phyloP scores from a whole-genome alignment of 2,329 filamentous ascomycete species.

The Thermomyces lanuginosus region DNA sequence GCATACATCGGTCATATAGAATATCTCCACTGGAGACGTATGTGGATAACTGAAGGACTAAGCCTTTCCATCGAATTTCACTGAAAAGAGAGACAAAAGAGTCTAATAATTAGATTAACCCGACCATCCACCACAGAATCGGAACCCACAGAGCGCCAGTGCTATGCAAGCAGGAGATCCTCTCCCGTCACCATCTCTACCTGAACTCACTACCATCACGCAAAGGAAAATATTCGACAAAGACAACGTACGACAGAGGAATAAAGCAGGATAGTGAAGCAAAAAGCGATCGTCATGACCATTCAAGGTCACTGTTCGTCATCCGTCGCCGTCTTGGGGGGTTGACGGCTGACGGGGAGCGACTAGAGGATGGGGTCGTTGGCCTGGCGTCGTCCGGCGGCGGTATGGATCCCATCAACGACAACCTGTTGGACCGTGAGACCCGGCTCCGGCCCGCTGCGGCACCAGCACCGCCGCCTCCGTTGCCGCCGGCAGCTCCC shows the following conservation, averaged over 20 bases:
- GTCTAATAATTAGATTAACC: too few species aligned
- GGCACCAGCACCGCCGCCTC: slow-evolving; percentile 17
- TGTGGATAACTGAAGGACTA: too few species aligned
- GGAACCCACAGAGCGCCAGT: too few species aligned
- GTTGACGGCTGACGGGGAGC: slow-evolving; percentile 21
- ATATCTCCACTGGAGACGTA: too few species aligned
- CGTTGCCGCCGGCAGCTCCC: too few species aligned
- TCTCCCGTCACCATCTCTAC: too few species aligned
- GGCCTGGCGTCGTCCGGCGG: slow-evolving; percentile 23
- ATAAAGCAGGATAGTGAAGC: slow-evolving; percentile 2
- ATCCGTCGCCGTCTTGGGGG: slow-evolving; percentile 18
- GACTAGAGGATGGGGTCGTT: slow-evolving; percentile 16
- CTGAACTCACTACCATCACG: too few species aligned
- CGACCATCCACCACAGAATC: too few species aligned
- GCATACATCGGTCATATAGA: too few species aligned
- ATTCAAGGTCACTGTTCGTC: slow-evolving; percentile 23
- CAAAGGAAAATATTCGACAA: slow-evolving; percentile 1
- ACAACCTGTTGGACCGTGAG: slow-evolving; percentile 22
- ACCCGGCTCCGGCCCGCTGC: slow-evolving; percentile 20
- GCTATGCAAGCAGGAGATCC: too few species aligned
- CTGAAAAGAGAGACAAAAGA: too few species aligned
- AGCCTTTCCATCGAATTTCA: too few species aligned
- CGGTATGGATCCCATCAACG: slow-evolving; percentile 20
- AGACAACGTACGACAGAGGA: slow-evolving; percentile 5
- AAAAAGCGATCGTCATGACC: slow-evolving; percentile 11